phyloP scores from a whole-genome alignment of 805 yeast species.

The Metschnikowia picachoensis region DNA sequence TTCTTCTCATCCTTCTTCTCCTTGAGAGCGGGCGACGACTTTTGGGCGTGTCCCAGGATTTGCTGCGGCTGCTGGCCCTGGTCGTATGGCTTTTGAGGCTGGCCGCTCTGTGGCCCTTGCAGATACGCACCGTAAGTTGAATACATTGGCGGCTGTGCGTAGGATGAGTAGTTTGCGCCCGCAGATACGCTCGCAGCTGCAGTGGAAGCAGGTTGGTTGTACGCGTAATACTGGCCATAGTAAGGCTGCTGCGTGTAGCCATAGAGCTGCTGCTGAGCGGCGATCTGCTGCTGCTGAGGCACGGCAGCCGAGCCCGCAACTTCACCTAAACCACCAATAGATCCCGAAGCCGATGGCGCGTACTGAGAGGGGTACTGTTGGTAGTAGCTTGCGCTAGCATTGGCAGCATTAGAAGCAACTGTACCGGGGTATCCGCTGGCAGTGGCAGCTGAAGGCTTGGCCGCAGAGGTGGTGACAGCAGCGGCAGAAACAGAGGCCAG shows the following conservation, averaged over 20 bases:
- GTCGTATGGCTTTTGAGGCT: constrained; percentile 14
- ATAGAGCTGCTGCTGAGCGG: constrained; percentile 16
- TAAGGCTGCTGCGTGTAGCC: constrained; percentile 20
- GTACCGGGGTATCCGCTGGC: constrained; percentile 7
- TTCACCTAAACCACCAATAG: constrained; percentile 6
- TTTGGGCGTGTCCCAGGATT: constrained; percentile 11
- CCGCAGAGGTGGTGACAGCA: constrained; percentile 5
- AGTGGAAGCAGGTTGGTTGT: constrained; percentile 27
- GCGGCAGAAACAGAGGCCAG: constrained; percentile 9
- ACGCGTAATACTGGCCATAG: constrained; percentile 44
- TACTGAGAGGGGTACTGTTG: constrained; percentile 19
- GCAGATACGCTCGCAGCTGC: constrained; percentile 6
- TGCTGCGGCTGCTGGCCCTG: constrained; percentile 13
- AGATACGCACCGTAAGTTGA: constrained; percentile 15
- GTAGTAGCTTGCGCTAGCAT: constrained; percentile 12
- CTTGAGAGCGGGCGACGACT: constrained; percentile 14
- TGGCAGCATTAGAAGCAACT: constrained; percentile 4
- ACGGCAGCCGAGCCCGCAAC: constrained; percentile 9
- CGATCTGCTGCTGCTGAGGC: constrained; percentile 12
- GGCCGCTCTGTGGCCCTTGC: constrained; percentile 13
- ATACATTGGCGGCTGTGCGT: constrained; percentile 17
- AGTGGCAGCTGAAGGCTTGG: constrained; percentile 6
- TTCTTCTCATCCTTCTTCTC: constrained; percentile 18
- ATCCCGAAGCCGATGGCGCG: constrained; percentile 8
- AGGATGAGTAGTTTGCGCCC: constrained; percentile 15